Evolutionary conservation across 2,329 filamentous ascomycete species (phyloP), one percentile per base, ranked within the genome.

Genomic region (Diaporthe citrichinensis): DNA sequence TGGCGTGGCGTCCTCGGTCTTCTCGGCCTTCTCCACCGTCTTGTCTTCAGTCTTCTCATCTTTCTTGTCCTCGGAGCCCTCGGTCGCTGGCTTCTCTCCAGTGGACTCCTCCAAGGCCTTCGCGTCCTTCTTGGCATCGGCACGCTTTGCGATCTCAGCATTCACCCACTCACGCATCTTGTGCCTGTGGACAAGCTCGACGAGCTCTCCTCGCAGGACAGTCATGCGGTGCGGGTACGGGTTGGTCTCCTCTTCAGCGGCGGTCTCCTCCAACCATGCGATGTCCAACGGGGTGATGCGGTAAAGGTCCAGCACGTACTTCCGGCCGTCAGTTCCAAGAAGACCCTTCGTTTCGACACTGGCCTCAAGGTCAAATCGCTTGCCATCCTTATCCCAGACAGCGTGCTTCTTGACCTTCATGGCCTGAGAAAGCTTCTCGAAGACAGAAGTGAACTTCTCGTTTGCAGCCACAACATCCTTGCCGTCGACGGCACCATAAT

Each of bases 261-360:
- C 88, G 79, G 91, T 88, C 82, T 96, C 93, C 79, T 99, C 96
- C 79, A 98, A 89, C 96, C 97, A 99, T 31, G 90, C 85, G 74
- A 98, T 92, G 84, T 99, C 97, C 74, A 98, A 87, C 8, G 97
- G 97, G 4, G 97, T 98, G 78, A 98, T 93, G 75, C 97, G 92
- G 87, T 99, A 99, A 72, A 99, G 87, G 81, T 99, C 97, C 69
- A 99, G 90, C n/a, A 98, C 95, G 82, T 99, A 99, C 84, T 98
- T 98, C 80, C 97, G 92, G 51, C 96, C 97, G 82, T 99, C 97
- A 1, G 97, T 99, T 65, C 97, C 97, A 80, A 99, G 89, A n/a
- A 99, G 88, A 72, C 97, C 97, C 88, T 99, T 99, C 72, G 97
- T 99, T 86, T 99, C 97, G 20, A 99, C 96, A 81, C 96, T 98